phyloP scores from a whole-genome alignment of 345 rosid species.

The Acer negundo region DNA sequence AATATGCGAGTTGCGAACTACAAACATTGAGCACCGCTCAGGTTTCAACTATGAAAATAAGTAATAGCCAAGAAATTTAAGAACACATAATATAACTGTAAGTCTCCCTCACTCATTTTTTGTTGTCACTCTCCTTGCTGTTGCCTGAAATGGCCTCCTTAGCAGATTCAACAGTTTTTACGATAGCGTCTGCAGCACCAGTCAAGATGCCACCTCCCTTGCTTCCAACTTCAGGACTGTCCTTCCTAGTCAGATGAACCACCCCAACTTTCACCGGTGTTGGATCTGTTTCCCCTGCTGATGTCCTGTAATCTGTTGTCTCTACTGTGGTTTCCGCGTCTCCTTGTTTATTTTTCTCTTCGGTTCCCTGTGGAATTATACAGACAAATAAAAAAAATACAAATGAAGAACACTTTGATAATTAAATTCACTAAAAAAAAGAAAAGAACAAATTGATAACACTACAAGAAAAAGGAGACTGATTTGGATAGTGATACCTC shows the following conservation, averaged over 20 bases:
- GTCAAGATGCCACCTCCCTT: slow-evolving; percentile 20
- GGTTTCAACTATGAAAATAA: background rate
- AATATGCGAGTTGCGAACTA: no score
- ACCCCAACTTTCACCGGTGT: slow-evolving; percentile 33
- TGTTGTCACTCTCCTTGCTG: slow-evolving; percentile 12
- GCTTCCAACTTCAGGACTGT: background rate
- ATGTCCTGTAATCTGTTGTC: slow-evolving; percentile 32
- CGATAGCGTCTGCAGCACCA: slow-evolving; percentile 27
- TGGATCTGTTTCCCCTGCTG: slow-evolving; percentile 30
- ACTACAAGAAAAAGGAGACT: background rate
- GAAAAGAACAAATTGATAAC: background rate
- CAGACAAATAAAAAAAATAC: background rate
- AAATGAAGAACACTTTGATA: background rate
- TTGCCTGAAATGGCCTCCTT: slow-evolving; percentile 35
- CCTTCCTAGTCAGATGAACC: slow-evolving; percentile 35
- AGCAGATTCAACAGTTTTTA: slow-evolving; percentile 30
- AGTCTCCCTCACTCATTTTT: background rate
- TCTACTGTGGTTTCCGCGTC: slow-evolving; percentile 37
- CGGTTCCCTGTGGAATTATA: slow-evolving; percentile 28
- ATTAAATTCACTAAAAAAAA: no score
- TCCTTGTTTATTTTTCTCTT: slow-evolving; percentile 31
- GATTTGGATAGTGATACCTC: background rate
- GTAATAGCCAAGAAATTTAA: background rate
- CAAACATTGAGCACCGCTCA: background rate
- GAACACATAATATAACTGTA: background rate